Evolutionary conservation across 2,329 filamentous ascomycete genomes (phyloP), one percentile per base, ranked within the genome.

Genomic region (Colletotrichum chlorophyti): DNA sequence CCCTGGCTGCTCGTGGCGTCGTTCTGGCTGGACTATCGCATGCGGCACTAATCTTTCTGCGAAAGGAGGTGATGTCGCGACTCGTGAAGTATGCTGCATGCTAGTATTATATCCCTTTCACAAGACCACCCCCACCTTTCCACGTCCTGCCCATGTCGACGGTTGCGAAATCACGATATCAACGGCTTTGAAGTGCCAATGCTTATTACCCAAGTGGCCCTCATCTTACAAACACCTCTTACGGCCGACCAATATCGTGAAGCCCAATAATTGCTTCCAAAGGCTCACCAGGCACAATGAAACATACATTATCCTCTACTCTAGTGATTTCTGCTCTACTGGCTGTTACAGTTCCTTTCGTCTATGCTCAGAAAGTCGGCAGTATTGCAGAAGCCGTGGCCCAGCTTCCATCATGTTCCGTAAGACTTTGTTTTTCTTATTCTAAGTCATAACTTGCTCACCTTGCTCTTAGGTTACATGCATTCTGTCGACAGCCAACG

Each of bases 321-420:
- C 23, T 46, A 10, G 12, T 49, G 14, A n/a, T 55, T 42, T 48
- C 17, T 45, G 29, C 27, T 12, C 21, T 59, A 4, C 14, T 37
- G 9, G 27, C 32, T n/a, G 21, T 40, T 24, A 19, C 21, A 10
- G 19, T 55, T 34, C 29, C 24, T n/a, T 43, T 54, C 6, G 23
- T 32, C 11, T 11, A 23, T 17, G 58, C 53, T 15, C 58, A 60
- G 27, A 58, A 52, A 15, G 53, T 46, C 8, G 35, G 19, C 14
- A 42, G n/a, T 9, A 55, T 55, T 17, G 32, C 26, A 6, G 45
- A 51, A 23, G 53, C 53, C 15, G 53, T 69, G 14, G 32, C 63
- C 7, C 32, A 54, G 14, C 59, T 73, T 31, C 72, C 70, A 0
- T 15, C 61, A 6, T 74, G 71, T 64, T 68, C 71, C 21, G 71